Evolutionary conservation across 1,284 basidiomycete genomes (phyloP), one percentile per base, ranked within the genome.

Genomic region (Chalciporus piperatoides): DNA sequence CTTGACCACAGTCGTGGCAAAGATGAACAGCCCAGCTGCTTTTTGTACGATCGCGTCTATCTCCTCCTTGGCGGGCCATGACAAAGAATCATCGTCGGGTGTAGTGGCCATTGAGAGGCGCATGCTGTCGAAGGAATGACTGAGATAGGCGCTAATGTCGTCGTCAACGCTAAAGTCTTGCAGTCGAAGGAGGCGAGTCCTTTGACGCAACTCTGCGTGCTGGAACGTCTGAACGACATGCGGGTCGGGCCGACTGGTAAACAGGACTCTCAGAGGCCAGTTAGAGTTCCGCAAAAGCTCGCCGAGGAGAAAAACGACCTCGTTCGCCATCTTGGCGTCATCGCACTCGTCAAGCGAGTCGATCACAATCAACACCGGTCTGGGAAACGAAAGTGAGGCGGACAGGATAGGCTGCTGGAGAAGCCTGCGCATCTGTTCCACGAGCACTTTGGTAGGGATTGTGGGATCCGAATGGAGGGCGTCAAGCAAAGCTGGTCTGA

Each of bases 21-120:
- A 66, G 17, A 66, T 66, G 37, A 66, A 66, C 12, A 66, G 46
- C 4, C 60, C 59, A n/a, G 53, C 47, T 4, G 63, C 52, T 30
- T 54, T 63, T 17, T 55, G 33, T n/a, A 60, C 55, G 21, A 66
- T 49, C 25, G 35, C 30, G 11, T 55, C 51, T 10, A 62, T 38
- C 21, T 61, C 56, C 2, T 51, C 44, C 1, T 55, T 53, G 2
- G 58, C 36, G 8, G 63, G 59, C 62, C 63, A 64, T 5, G 48
- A 47, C 1, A 17, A 10, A 27, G 49, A 21, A 14, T 5, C 17
- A 4, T 14, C 23, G 15, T 10, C 23, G 11, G 48, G 32, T 7
- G 33, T 17, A 38, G 23, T 11, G 17, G 25, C 23, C 44, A 23
- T 44, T 6, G 45, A 41, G 23, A 47, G 39, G 14, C 15, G 41